These are phyloP conservation scores for Lagenidium sp. DNA, from an alignment of 352 stramenopile species.

Conservation along the genomic window DNA sequence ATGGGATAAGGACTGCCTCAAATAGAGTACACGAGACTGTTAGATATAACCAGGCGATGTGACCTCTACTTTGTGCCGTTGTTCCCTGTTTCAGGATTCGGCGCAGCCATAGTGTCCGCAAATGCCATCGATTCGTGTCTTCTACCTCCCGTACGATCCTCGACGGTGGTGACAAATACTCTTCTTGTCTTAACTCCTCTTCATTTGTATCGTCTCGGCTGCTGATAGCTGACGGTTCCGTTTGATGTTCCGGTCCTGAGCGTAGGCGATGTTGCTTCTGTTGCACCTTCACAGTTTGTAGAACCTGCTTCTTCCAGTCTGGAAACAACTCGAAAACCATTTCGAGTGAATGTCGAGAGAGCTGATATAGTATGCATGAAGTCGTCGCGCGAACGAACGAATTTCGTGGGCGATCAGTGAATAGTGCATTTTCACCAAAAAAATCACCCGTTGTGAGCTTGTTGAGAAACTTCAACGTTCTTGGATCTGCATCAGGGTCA, in stretches of 20 bases:
- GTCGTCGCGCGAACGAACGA: constrained; percentile 29
- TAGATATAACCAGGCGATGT: constrained; percentile 33
- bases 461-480: constrained; percentile 15
- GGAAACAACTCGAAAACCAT: constrained; percentile 40
- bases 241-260: not conserved
- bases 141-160: no score
- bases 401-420: constrained; percentile 28
- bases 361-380: constrained; percentile 35
- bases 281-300: constrained; percentile 34
- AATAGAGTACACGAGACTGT: constrained; percentile 26
- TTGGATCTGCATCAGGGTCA: not conserved
- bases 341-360: constrained; percentile 33
- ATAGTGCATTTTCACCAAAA: constrained; percentile 40
- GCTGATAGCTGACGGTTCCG: not conserved
- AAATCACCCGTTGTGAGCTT: constrained; percentile 24
- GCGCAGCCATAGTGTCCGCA: no score
- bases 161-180: no score
- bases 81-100: constrained; percentile 15
- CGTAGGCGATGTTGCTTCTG: constrained; percentile 31
- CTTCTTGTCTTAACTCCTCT: no score
- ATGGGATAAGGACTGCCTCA: constrained; percentile 34
- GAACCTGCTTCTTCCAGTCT: constrained; percentile 37
- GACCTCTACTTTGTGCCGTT: constrained; percentile 24
- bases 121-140: no score
- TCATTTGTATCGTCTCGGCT: constrained; percentile 1